A percentile compares a stretch with the other conserved stretches of the same genome.
phyloP scores from a whole-genome alignment of 345 rosid species.

The Salix purpurea region DNA sequence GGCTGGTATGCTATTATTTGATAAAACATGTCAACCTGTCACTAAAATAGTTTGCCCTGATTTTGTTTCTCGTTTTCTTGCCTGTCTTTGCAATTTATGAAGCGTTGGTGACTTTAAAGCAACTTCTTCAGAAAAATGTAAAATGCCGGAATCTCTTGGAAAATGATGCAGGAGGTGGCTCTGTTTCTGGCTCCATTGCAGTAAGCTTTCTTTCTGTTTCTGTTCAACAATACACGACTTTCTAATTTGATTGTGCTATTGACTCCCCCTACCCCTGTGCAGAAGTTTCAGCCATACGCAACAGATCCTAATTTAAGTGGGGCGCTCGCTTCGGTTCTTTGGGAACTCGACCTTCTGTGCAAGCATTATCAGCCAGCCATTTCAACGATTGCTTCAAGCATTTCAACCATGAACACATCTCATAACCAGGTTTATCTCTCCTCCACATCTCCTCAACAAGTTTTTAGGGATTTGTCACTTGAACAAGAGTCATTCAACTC shows the following conservation, averaged over 20 bases:
- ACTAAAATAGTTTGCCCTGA: not conserved
- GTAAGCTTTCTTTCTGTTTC: slow-evolving; percentile 41
- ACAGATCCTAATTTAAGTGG: slow-evolving; percentile 85
- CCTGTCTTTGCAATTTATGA: slow-evolving; percentile 10
- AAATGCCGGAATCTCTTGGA: slow-evolving; percentile 89
- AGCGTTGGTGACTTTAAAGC: slow-evolving; percentile 82
- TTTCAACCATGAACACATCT: slow-evolving; percentile 52
- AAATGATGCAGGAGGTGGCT: slow-evolving; percentile 98
- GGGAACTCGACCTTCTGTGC: slow-evolving; percentile 83
- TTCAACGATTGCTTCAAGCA: slow-evolving; percentile 49
- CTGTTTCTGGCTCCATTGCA: slow-evolving; percentile 76
- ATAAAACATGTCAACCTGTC: not conserved
- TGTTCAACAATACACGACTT: not conserved
- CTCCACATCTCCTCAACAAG: slow-evolving; percentile 63
- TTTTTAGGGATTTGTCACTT: slow-evolving; percentile 55
- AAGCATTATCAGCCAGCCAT: slow-evolving; percentile 78
- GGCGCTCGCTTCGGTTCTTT: slow-evolving; percentile 85
- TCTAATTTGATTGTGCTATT: too few species aligned
- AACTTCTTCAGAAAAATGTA: slow-evolving; percentile 73
- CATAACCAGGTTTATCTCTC: slow-evolving; percentile 57
- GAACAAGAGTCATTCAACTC: slow-evolving; percentile 52
- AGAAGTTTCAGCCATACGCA: slow-evolving; percentile 85
- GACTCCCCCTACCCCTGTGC: slow-evolving; percentile 11
- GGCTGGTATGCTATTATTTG: slow-evolving; percentile 51
- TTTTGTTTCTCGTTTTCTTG: slow-evolving; percentile 3